Base-by-base conservation (phyloP, 257 asterid genomes). In the Plantago elongata region DNA sequence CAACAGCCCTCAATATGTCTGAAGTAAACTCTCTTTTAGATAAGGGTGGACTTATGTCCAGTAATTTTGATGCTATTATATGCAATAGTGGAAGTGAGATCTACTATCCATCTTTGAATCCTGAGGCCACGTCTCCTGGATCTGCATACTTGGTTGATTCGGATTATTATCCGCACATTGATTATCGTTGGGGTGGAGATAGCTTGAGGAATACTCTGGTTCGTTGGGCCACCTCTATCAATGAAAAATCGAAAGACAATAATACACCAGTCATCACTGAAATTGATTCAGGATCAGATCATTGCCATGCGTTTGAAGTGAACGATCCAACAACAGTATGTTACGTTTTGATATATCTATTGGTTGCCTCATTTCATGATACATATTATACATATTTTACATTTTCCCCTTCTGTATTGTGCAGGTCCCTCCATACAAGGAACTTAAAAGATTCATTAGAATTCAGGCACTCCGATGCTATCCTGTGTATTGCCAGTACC, bases 131-230 rank as follows among this genome's bases (percentile, higher is more conserved):
- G 45, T 54, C 78, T 51, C 60, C 79, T 16, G 85, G 74, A 62
- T 75, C 77, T 38, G 82, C 78, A 18, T 86, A 73, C 74, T 62
- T 81, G 75, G 72, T 75, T 10, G 95, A 87, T 18, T 72, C 77
- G 11, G 94, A 84, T 69, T 87, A 87, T 66, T 79, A 76, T 22
- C 57, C 84, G 48, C 94, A 87, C 69, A 78, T 79, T 1, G 94
- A 87, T 17, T 84, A 87, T 61, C 90, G 83, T 11, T 87, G 95
- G 95, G 94, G 94, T 18, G 89, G 83, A 65, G 84, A 78, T 44
- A 80, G 79, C 85, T 77, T 82, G 72, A 79, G 89, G 72, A 84
- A 80, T 42, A 70, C 81, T 11, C 45, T 84, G 74, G 76, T 75
- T 14, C 83, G 90, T 40, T 87, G 90, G 95, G 83, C 81, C 46